Conservation (phyloP, 2,329 filamentous ascomycete genomes). For the Xylaria multiplex region DNA sequence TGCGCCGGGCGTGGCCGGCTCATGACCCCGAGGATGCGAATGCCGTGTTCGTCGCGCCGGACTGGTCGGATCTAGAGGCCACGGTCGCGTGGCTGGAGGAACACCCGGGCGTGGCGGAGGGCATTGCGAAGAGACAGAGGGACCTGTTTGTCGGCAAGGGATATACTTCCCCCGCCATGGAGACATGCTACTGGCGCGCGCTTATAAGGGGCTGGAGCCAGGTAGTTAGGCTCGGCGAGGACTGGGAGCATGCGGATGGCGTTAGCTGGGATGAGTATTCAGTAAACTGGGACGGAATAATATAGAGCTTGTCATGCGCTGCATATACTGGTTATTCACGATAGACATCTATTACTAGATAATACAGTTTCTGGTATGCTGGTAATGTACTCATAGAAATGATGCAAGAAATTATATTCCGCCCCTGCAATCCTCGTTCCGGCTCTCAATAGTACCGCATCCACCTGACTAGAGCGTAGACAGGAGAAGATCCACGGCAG, state of each 20-base stretch:
- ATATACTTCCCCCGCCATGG: slow-evolving; percentile 30
- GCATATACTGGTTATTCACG: neutral
- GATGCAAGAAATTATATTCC: neutral
- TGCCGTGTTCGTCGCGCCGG: slow-evolving; percentile 28
- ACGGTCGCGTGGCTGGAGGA: slow-evolving; percentile 27
- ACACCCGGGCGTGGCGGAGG: slow-evolving; percentile 22
- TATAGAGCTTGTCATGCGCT: neutral
- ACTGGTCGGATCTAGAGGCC: slow-evolving; percentile 30
- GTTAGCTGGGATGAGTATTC: slow-evolving; percentile 33
- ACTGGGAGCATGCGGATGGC: slow-evolving; percentile 15
- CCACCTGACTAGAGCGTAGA: slow-evolving; percentile 51
- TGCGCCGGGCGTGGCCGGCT: slow-evolving; percentile 22
- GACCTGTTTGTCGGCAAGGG: slow-evolving; percentile 28
- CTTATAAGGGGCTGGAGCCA: slow-evolving; percentile 28
- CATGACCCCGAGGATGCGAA: slow-evolving; percentile 24
- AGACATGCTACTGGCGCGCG: slow-evolving; percentile 35
- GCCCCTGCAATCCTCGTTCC: neutral
- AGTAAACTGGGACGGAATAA: neutral
- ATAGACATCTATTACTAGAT: neutral
- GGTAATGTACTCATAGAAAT: neutral
- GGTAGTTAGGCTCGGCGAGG: slow-evolving; percentile 25
- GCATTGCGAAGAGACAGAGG: slow-evolving; percentile 27
- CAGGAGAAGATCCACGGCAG: slow-evolving; percentile 64
- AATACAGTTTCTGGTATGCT: neutral
- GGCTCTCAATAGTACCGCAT: neutral